These are phyloP conservation scores for Botrytis hyacinthi DNA, from an alignment of 2,329 filamentous ascomycete species.

Conservation along the genomic window DNA sequence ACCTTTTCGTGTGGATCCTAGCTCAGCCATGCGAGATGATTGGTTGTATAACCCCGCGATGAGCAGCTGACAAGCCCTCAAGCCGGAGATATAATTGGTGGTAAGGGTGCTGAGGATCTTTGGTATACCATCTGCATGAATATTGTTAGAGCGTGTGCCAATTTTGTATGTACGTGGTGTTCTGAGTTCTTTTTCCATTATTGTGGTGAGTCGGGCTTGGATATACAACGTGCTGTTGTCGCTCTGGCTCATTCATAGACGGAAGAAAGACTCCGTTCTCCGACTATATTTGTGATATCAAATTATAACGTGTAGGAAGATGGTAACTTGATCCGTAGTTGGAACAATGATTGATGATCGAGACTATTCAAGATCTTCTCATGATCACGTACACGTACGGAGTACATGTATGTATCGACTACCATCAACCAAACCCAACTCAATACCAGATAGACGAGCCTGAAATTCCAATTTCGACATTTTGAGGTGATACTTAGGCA, in stretches of 20 bases:
- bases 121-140: neutral
- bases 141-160: neutral
- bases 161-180: neutral
- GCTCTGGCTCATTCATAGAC: too few species aligned
- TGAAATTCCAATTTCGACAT: neutral
- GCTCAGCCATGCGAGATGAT: neutral
- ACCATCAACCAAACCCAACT: neutral
- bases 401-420: too few species aligned
- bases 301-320: neutral
- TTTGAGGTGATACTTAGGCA: neutral
- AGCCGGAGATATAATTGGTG: neutral
- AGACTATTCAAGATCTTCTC: neutral
- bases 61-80: slow-evolving; percentile 3
- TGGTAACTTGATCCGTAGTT: neutral
- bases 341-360: neutral
- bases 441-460: neutral
- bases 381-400: neutral
- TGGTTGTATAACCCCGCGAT: neutral
- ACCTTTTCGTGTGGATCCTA: neutral
- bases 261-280: neutral
- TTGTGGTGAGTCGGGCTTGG: neutral
- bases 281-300: neutral
- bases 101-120: neutral
- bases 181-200: neutral
- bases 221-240: neutral